phyloP scores from a whole-genome alignment of 2,329 filamentous ascomycete species.

The Hypocrella siamensis region DNA sequence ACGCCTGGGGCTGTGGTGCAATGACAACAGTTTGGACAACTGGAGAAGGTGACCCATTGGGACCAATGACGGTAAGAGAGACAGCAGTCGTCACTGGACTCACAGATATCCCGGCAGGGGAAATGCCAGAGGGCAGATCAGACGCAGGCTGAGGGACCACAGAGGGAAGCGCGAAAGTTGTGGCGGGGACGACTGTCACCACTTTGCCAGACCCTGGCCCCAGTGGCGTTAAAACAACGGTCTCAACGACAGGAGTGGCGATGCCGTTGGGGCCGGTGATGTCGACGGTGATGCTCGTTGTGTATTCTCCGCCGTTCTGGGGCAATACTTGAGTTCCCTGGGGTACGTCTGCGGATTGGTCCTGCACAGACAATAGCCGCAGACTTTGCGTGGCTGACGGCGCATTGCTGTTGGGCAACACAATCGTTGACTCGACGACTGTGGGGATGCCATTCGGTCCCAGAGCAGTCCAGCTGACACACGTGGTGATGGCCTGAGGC shows the following conservation, averaged over 20 bases:
- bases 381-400: constrained; percentile 7
- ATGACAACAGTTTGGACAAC: constrained; percentile 17
- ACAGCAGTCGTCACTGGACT: constrained; percentile 12
- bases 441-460: constrained; percentile 14
- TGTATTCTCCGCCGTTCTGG: constrained; percentile 7
- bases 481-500: constrained; percentile 11
- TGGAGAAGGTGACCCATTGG: constrained; percentile 15
- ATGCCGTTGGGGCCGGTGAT: constrained; percentile 16
- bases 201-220: background rate
- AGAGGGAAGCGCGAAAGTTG: constrained; percentile 7
- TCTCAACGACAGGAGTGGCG: constrained; percentile 13
- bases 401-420: constrained; percentile 9
- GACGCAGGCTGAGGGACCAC: constrained; percentile 6
- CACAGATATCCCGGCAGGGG: constrained; percentile 4
- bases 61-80: constrained; percentile 14
- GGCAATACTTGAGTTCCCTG: constrained; percentile 7
- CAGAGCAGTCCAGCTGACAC: constrained; percentile 13
- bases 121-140: constrained; percentile 8
- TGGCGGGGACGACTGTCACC: constrained; percentile 5
- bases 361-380: constrained; percentile 6
- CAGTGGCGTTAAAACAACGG: constrained; percentile 9
- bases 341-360: constrained; percentile 5
- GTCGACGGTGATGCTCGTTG: constrained; percentile 15
- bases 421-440: constrained; percentile 14
- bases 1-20: constrained; percentile 7